Base-by-base conservation (phyloP, 129 eudicot genomes). In the Pittosporum tobira region DNA sequence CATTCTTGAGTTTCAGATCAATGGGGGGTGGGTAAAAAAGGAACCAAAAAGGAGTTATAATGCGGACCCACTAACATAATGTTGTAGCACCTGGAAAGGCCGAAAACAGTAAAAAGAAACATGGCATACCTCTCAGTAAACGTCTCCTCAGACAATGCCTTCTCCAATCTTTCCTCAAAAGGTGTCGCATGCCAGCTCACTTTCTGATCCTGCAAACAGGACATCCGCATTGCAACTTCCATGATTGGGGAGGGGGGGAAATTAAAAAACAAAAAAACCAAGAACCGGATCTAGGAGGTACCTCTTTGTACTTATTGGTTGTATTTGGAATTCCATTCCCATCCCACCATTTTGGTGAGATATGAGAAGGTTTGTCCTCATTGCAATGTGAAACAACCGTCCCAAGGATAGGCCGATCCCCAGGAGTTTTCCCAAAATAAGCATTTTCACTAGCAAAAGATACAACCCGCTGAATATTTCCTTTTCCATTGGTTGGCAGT, bases 171-270 rank as follows among this genome's bases (percentile, higher is more conserved):
- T 85, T 83, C 95, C 71, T 83, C 98, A 65, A 91, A 91, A 6
- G 98, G 96, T 26, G 95, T 91, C 22, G 94, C 94, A 60, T 91
- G 98, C 98, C 96, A 91, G 49, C 83, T 71, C 27, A 91, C 98
- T 77, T 86, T 91, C 73, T 83, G 96, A 73, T 91, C 98, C 98
- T 91, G 81, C 31, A 56, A 69, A 60, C 21, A 25, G 27, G 48
- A 57, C 23, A 55, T 19, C 16, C 2, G 30, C 34, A n/a, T 48
- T 50, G 16, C 43, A 46, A 51, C 29, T 25, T 34, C 64, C 44
- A 42, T 22, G n/a, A n/a, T n/a, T n/a, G 13, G 18, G 26, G 16
- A 29, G 34, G 43, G 37, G 24, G 16, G 27, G 31, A 61, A 34
- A 44, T 28, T 9, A 43, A 12, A 30, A 44, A 37, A 21, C 9